Conservation (phyloP, 2,329 filamentous ascomycete genomes). For the Xylogone sp. region DNA sequence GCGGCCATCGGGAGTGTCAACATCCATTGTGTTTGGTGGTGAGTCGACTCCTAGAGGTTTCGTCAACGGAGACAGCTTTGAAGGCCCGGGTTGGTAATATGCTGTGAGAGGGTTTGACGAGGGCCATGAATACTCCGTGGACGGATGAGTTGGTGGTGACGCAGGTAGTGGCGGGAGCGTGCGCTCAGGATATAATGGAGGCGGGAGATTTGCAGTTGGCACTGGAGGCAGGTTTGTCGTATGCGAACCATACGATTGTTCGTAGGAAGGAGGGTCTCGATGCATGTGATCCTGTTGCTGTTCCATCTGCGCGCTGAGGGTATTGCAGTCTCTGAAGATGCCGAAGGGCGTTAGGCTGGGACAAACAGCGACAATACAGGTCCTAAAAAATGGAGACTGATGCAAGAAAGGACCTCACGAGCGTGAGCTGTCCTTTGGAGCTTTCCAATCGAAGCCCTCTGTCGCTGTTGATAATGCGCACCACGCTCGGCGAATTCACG, state of each 20-base stretch:
- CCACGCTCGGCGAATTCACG: background rate
- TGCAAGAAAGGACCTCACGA: background rate
- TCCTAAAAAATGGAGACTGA: background rate
- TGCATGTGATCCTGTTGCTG: conserved; percentile 28
- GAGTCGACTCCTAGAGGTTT: conserved; percentile 16
- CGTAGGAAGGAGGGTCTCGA: conserved; percentile 22
- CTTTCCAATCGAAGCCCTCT: background rate
- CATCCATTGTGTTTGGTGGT: conserved; percentile 22
- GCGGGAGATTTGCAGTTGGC: conserved; percentile 20
- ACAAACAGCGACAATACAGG: background rate
- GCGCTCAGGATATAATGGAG: conserved; percentile 25
- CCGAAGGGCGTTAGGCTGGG: background rate
- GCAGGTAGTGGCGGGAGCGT: conserved; percentile 24
- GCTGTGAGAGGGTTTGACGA: conserved; percentile 29
- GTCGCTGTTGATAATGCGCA: background rate
- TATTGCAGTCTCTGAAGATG: background rate
- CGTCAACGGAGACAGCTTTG: conserved; percentile 24
- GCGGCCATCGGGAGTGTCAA: conserved; percentile 18
- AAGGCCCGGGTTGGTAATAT: conserved; percentile 27
- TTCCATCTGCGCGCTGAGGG: background rate
- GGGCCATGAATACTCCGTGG: conserved; percentile 23
- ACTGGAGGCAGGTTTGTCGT: conserved; percentile 21
- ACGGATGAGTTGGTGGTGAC: conserved; percentile 14
- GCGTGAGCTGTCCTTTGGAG: background rate
- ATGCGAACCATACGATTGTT: conserved; percentile 26